phyloP scores from a whole-genome alignment of 345 rosid genomes.

The Anacardium occidentale region DNA sequence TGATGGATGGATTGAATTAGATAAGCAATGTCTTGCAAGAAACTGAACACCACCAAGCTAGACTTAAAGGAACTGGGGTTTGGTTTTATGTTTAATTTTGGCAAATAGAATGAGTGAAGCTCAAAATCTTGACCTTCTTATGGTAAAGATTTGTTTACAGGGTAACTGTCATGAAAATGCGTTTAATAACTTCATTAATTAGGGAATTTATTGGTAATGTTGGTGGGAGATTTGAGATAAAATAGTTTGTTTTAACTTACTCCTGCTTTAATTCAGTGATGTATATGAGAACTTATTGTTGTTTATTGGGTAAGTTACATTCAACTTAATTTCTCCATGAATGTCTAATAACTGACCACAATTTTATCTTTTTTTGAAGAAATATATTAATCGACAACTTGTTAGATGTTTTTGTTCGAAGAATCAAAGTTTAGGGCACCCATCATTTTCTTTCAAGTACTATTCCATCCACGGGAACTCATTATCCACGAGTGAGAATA shows the following conservation, averaged over 20 bases:
- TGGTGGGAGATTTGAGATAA: neutral
- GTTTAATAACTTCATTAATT: neutral
- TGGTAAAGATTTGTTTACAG: conserved; percentile 1
- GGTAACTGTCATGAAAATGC: neutral
- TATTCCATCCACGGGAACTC: too few relatives aligned
- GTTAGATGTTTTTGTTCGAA: too few relatives aligned
- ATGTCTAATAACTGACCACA: too few relatives aligned
- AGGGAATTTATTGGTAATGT: conserved; percentile 3
- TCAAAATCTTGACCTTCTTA: neutral
- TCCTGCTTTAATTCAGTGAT: too few relatives aligned
- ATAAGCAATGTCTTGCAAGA: neutral
- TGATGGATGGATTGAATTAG: neutral
- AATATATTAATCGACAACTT: too few relatives aligned
- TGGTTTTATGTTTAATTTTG: neutral
- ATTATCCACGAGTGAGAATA: too few relatives aligned
- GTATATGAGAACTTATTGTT: too few relatives aligned
- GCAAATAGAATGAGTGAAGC: neutral
- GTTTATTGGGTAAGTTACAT: too few relatives aligned
- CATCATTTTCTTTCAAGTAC: too few relatives aligned
- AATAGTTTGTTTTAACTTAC: neutral
- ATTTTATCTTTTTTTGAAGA: too few relatives aligned
- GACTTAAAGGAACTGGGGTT: neutral
- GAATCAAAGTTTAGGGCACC: too few relatives aligned
- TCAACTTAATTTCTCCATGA: too few relatives aligned
- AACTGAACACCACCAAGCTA: neutral